These are phyloP conservation scores for Fusarium longipes DNA, from an alignment of 2,329 filamentous ascomycete genomes.

Conservation along the genomic window DNA sequence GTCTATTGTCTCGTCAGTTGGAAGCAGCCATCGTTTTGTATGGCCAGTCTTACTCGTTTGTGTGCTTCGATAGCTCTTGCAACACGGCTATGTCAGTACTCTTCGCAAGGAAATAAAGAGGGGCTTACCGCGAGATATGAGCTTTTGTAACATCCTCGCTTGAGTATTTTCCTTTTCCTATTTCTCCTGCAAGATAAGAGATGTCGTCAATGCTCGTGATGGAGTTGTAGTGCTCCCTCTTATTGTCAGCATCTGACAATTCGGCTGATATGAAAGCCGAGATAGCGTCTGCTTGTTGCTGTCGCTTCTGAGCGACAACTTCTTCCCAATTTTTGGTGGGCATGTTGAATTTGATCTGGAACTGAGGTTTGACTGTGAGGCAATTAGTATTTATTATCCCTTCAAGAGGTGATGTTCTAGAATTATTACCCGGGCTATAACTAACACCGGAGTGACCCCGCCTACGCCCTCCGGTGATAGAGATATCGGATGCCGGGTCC, in stretches of 20 bases:
- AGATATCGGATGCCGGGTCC: background rate
- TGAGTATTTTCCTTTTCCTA: background rate
- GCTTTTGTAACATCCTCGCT: constrained; percentile 7
- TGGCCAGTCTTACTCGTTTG: background rate
- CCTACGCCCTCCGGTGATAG: background rate
- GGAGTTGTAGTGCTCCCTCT: background rate
- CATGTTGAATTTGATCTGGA: background rate
- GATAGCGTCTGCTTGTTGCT: constrained; percentile 9
- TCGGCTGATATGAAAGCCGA: background rate
- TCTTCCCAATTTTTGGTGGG: constrained; percentile 5
- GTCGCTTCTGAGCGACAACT: constrained; percentile 4
- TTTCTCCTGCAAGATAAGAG: background rate
- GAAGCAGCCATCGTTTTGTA: fast-evolving
- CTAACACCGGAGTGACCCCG: background rate
- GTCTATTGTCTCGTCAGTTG: constrained; percentile 2
- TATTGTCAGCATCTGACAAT: background rate
- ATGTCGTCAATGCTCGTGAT: constrained; percentile 15
- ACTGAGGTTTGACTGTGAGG: background rate
- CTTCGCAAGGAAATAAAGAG: fast-evolving
- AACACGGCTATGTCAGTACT: background rate
- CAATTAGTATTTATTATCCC: background rate
- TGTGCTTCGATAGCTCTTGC: constrained; percentile 24
- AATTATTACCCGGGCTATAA: too few relatives aligned
- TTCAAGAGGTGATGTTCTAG: too few relatives aligned
- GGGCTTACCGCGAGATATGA: constrained; percentile 19